phyloP scores from a whole-genome alignment of 352 stramenopile species.

The Halophytophthora batemanensis region DNA sequence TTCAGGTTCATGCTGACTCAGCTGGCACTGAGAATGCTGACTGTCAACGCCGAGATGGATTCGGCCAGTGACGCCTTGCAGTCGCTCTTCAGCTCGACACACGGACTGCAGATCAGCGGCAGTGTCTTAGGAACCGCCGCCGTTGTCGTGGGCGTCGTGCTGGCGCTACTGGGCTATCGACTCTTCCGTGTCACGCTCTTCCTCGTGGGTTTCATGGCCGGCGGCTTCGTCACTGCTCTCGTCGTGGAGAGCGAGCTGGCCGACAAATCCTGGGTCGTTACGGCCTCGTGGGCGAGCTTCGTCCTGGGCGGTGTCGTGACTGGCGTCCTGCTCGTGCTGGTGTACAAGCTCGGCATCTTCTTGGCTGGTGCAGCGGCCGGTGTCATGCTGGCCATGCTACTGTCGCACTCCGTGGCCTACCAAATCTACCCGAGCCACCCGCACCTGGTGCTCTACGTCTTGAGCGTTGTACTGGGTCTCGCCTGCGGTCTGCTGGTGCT shows the following conservation, averaged over 20 bases:
- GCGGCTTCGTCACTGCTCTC: conserved; percentile 31
- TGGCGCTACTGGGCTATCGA: conserved; percentile 48
- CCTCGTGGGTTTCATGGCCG: conserved; percentile 36
- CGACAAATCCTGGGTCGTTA: conserved; percentile 34
- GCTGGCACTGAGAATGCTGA: conserved; percentile 4
- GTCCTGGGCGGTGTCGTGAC: conserved; percentile 30
- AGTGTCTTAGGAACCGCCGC: conserved; percentile 37
- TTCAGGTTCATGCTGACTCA: conserved; percentile 14
- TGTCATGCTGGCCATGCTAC: conserved; percentile 34
- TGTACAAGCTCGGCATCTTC: conserved; percentile 48
- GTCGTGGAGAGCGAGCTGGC: conserved; percentile 29
- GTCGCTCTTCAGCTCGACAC: conserved; percentile 38
- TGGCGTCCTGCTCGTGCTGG: too few species aligned
- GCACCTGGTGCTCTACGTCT: conserved; percentile 32
- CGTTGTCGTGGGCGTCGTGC: conserved; percentile 35
- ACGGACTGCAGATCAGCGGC: conserved; percentile 35
- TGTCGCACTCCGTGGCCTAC: conserved; percentile 43
- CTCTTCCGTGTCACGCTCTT: conserved; percentile 52
- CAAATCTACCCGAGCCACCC: conserved; percentile 38
- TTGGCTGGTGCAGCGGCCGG: conserved; percentile 37
- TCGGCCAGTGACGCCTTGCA: conserved; percentile 24
- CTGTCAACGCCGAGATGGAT: conserved; percentile 14
- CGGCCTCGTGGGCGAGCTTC: conserved; percentile 52
- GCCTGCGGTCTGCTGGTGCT: conserved; percentile 27
- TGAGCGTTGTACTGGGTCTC: conserved; percentile 33